phyloP scores from a whole-genome alignment of 2,329 filamentous ascomycete species.

The Trichophyton rubrum region DNA sequence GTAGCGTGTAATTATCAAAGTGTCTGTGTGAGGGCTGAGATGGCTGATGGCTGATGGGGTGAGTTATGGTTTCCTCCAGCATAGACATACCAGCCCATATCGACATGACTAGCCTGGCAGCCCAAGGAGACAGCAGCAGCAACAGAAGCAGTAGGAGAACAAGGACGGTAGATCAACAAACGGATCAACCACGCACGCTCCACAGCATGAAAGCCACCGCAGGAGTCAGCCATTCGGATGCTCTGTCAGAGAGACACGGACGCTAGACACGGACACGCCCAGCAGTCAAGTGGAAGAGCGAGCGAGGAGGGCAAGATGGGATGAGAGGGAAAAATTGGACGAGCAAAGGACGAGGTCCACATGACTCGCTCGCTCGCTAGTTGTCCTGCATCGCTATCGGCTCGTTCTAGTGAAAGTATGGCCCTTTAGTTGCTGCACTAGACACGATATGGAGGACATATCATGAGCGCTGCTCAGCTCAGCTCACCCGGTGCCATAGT shows the following conservation, averaged over 20 bases:
- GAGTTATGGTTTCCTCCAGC: background rate
- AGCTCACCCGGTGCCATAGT: background rate
- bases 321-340: too few species aligned
- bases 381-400: background rate
- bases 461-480: background rate
- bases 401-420: background rate
- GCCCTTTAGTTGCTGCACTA: background rate
- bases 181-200: background rate
- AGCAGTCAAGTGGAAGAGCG: background rate
- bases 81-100: background rate
- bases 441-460: background rate
- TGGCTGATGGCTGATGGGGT: background rate
- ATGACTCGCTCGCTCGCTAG: background rate
- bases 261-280: background rate
- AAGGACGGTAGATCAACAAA: background rate
- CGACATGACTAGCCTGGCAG: background rate
- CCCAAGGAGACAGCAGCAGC: background rate
- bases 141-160: background rate
- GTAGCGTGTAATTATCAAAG: too few species aligned
- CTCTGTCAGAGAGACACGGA: background rate
- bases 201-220: background rate
- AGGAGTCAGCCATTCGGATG: conserved; percentile 1
- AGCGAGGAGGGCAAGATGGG: background rate
- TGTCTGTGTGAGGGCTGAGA: background rate
- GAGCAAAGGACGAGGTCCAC: background rate